Conservation (phyloP, 2,329 filamentous ascomycete genomes). For the Coniella vitis region DNA sequence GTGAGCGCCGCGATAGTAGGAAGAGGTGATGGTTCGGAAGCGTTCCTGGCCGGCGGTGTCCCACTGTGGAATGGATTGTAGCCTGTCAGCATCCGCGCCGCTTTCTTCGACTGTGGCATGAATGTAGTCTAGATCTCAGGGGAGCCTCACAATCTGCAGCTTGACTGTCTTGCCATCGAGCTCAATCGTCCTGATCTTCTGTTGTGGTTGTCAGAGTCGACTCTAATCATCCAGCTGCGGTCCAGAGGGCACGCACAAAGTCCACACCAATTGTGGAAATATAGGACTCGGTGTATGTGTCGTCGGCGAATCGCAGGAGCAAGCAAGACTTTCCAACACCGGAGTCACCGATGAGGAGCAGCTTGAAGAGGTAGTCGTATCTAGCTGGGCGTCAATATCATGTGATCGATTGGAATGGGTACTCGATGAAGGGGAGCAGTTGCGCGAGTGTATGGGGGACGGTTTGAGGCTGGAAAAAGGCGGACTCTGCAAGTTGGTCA, state of each 20-base stretch:
- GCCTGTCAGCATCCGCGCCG: constrained; percentile 23
- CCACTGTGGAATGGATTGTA: constrained; percentile 57
- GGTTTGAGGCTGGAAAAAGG: constrained; percentile 1
- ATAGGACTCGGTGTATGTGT: constrained; percentile 99
- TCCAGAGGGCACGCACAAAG: constrained; percentile 65
- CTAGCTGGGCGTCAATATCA: constrained; percentile 40
- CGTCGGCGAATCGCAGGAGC: constrained; percentile 94
- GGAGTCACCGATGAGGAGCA: constrained; percentile 99
- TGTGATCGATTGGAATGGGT: constrained; percentile 9
- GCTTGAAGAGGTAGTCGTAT: constrained; percentile 99
- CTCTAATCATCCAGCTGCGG: background rate
- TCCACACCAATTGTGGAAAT: constrained; percentile 99
- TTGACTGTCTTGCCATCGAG: constrained; percentile 99
- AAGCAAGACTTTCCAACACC: constrained; percentile 99
- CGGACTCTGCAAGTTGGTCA: constrained; percentile 17
- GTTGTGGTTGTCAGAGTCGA: constrained; percentile 25
- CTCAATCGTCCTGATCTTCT: constrained; percentile 99
- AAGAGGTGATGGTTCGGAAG: constrained; percentile 99
- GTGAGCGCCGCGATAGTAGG: constrained; percentile 98
- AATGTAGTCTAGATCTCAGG: background rate
- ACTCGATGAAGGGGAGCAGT: background rate
- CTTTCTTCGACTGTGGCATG: background rate
- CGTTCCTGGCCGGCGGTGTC: constrained; percentile 98
- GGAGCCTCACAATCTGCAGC: constrained; percentile 81
- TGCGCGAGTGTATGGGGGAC: background rate